Evolutionary conservation across 176 grass and related monocot species (phyloP).

Genomic region (Hsuehochloa calcarea): DNA sequence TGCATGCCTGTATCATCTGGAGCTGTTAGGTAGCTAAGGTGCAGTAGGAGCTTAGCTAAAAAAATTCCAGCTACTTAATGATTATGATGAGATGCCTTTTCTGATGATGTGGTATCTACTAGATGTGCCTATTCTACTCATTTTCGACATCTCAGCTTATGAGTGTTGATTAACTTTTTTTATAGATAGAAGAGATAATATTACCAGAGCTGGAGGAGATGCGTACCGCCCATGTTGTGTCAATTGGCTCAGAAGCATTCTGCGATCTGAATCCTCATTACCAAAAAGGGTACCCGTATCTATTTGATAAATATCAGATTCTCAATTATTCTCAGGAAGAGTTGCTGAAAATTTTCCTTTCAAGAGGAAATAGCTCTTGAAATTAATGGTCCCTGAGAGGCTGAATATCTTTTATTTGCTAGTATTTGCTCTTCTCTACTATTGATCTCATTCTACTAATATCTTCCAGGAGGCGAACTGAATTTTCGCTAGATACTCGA

Average conservation of each 20-base stretch:
- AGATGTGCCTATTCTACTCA: conserved; percentile 5
- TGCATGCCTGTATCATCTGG: not conserved
- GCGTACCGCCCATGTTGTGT: conserved; percentile 83
- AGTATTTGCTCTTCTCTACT: not conserved
- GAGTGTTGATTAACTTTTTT: conserved; percentile 31
- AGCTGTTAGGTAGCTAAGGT: not conserved
- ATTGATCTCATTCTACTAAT: conserved; percentile 17
- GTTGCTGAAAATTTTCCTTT: not conserved
- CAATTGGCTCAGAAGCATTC: conserved; percentile 91
- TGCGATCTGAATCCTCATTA: conserved; percentile 72
- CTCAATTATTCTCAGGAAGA: conserved; percentile 5
- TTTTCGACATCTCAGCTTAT: conserved; percentile 30
- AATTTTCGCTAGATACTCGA: conserved; percentile 80
- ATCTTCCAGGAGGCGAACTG: conserved; percentile 52
- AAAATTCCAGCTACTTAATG: not conserved
- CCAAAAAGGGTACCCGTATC: conserved; percentile 52
- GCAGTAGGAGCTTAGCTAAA: not conserved
- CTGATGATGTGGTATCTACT: conserved; percentile 7
- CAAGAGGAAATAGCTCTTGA: conserved; percentile 16
- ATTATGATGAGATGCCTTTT: not conserved
- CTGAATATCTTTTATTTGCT: not conserved
- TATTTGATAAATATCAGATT: conserved; percentile 25
- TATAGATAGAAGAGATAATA: conserved; percentile 90
- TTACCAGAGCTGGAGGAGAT: conserved; percentile 98
- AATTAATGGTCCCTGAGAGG: not conserved